Conservation (phyloP, 179 eudicot genomes). For the Beta lomatogona region DNA sequence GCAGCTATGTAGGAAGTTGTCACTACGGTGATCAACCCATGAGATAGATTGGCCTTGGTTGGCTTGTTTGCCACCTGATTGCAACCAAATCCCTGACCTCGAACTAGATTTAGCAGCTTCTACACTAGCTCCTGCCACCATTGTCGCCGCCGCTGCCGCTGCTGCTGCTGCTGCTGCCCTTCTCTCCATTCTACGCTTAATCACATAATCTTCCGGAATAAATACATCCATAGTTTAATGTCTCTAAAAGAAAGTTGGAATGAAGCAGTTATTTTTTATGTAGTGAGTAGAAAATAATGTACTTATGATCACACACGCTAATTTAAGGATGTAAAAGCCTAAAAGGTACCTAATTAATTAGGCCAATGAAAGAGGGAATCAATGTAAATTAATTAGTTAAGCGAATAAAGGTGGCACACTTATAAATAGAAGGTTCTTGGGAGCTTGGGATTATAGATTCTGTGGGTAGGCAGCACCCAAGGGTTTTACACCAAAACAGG, state of each 20-base stretch:
- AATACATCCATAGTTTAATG: constrained; percentile 23
- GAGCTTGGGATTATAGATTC: neutral
- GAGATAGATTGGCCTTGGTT: neutral
- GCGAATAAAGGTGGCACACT: neutral
- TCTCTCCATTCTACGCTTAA: constrained; percentile 27
- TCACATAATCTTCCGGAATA: constrained; percentile 29
- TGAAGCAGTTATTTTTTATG: neutral
- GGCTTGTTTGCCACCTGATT: constrained; percentile 6
- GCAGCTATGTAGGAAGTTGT: constrained; percentile 18
- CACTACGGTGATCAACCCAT: constrained; percentile 27
- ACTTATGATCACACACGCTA: neutral
- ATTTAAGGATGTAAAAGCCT: neutral
- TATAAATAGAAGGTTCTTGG: neutral
- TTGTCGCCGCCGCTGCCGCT: neutral
- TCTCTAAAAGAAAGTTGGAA: no score
- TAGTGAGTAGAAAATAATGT: neutral
- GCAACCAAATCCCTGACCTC: neutral
- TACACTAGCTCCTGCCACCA: neutral
- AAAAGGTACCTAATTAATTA: neutral
- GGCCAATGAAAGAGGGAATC: neutral
- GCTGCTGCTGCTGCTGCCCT: neutral
- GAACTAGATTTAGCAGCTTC: neutral
- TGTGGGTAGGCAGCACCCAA: constrained; percentile 14
- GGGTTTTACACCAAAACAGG: neutral
- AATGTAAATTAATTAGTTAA: neutral